phyloP scores from a whole-genome alignment of 805 yeast genomes.

The Yarrowia sp. region DNA sequence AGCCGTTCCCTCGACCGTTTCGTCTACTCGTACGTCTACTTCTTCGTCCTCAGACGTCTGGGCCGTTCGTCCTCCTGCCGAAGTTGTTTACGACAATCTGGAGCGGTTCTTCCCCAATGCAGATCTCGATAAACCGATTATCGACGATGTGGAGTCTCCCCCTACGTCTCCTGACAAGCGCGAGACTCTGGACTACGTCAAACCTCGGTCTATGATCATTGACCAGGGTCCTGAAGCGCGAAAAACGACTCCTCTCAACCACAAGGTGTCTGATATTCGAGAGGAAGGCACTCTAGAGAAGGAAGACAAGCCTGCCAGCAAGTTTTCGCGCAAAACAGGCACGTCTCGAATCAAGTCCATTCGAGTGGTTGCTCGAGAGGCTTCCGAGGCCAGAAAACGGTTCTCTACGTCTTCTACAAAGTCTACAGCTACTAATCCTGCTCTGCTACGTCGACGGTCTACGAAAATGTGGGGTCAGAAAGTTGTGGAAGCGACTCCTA shows the following conservation, averaged over 20 bases:
- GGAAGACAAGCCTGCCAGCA: background rate
- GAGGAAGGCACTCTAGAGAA: background rate
- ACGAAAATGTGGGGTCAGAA: conserved; percentile 98
- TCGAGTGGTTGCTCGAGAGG: conserved; percentile 90
- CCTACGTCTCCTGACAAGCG: conserved; percentile 25
- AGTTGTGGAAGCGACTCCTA: conserved; percentile 84
- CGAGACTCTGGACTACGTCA: conserved; percentile 4
- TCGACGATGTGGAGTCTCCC: conserved; percentile 55
- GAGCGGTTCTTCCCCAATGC: conserved; percentile 91
- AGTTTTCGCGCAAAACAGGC: conserved; percentile 11
- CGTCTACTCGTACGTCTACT: background rate
- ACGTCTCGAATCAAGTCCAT: conserved; percentile 75
- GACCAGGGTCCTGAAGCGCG: background rate
- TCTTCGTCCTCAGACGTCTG: conserved; percentile 36
- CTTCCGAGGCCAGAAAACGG: conserved; percentile 57
- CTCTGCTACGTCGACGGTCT: conserved; percentile 62
- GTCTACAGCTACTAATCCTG: conserved; percentile 28
- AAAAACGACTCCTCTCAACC: background rate
- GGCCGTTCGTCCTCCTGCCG: conserved; percentile 93
- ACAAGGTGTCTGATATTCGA: background rate
- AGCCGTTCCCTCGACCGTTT: background rate
- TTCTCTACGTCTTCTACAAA: conserved; percentile 30
- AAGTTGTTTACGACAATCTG: conserved; percentile 84
- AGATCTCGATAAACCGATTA: conserved; percentile 85
- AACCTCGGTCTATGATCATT: conserved; percentile 15